phyloP scores from a whole-genome alignment of 2,329 filamentous ascomycete species.

The Amauroascus niger region DNA sequence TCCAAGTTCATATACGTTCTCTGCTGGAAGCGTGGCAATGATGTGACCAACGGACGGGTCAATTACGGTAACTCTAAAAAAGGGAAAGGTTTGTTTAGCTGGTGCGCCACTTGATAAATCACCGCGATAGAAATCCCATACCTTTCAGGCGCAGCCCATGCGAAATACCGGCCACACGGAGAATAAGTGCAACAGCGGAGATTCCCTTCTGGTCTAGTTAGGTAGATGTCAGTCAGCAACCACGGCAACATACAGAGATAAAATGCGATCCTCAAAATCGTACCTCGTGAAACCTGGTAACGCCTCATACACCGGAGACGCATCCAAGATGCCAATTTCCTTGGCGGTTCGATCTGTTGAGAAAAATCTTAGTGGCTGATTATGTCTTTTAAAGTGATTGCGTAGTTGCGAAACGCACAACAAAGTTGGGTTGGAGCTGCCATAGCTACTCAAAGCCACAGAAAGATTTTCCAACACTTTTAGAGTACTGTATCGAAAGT shows the following conservation, averaged over 20 bases:
- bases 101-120: neutral
- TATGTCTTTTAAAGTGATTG: neutral
- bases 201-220: constrained; percentile 72
- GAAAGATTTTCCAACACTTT: constrained; percentile 23
- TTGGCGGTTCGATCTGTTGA: constrained; percentile 76
- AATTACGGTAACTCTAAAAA: constrained; percentile 62
- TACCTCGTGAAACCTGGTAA: constrained; percentile 66
- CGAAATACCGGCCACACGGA: constrained; percentile 89
- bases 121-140: constrained; percentile 28
- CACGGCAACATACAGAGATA: too few species aligned
- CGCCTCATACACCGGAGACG: constrained; percentile 75
- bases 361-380: constrained; percentile 17
- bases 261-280: too few species aligned
- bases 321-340: constrained; percentile 87
- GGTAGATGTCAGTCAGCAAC: neutral
- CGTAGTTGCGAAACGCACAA: constrained; percentile 47
- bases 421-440: constrained; percentile 87
- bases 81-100: constrained; percentile 16
- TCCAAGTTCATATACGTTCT: constrained; percentile 84
- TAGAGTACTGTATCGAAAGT: constrained; percentile 3
- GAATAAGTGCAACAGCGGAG: constrained; percentile 93
- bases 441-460: constrained; percentile 93
- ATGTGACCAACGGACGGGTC: constrained; percentile 68
- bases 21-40: constrained; percentile 63
- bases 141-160: constrained; percentile 78